These are phyloP conservation scores for Moniliella sp. DNA, from an alignment of 1,284 basidiomycete species.

Conservation along the genomic window DNA sequence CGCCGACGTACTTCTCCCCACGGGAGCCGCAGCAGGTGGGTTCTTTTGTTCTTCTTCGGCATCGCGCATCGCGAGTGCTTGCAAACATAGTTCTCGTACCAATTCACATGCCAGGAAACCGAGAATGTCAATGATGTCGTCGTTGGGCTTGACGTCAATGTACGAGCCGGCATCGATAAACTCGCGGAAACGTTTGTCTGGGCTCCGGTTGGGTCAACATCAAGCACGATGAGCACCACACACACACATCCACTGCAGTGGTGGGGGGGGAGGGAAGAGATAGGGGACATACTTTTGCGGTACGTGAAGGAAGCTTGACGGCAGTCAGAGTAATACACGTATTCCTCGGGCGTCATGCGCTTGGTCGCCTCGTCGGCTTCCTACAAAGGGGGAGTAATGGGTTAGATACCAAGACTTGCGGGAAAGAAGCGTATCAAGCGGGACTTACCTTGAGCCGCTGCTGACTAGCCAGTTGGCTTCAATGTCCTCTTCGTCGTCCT, in stretches of 20 bases:
- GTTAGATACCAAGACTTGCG: too few species aligned
- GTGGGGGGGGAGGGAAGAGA: too few species aligned
- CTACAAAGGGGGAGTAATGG: conserved; percentile 55
- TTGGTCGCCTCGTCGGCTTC: conserved; percentile 81
- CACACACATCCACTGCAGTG: too few species aligned
- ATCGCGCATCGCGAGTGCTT: conserved; percentile 13
- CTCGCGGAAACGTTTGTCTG: conserved; percentile 80
- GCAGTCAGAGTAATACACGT: conserved; percentile 90
- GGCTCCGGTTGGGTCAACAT: too few species aligned
- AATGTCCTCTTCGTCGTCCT: conserved; percentile 63
- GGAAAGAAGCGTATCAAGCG: too few species aligned
- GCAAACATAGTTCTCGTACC: conserved; percentile 67
- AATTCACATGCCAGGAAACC: conserved; percentile 93
- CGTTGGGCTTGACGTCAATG: conserved; percentile 71
- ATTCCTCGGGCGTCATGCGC: conserved; percentile 87
- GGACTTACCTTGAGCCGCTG: too few species aligned
- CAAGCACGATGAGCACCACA: too few species aligned
- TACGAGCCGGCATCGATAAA: conserved; percentile 75
- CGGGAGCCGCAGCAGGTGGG: too few species aligned
- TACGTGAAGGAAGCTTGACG: conserved; percentile 91
- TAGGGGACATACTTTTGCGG: conserved; percentile 56
- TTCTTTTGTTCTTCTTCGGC: neutral
- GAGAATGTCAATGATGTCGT: conserved; percentile 86
- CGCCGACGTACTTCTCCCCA: neutral
- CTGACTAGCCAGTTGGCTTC: too few species aligned